A percentile compares a stretch with the other conserved stretches of the same genome.
Evolutionary conservation across 2,329 filamentous ascomycete species (phyloP).

Genomic region (Arthrobotrys musiformis): DNA sequence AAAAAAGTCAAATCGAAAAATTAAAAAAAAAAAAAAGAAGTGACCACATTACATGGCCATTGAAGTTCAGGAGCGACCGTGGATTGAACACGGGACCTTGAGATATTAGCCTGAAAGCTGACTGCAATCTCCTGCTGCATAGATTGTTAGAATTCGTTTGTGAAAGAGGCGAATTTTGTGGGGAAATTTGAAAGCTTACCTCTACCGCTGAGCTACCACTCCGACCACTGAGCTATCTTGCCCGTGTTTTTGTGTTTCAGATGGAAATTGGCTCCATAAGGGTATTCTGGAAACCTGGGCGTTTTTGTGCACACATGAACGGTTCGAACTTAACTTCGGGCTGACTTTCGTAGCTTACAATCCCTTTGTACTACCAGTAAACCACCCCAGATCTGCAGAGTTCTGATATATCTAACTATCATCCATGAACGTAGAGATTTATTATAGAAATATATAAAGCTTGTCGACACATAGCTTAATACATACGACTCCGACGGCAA

Average conservation of each 20-base stretch:
- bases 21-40: background rate
- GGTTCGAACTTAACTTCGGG: too few species aligned
- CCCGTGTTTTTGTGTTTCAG: background rate
- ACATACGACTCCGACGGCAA: too few species aligned
- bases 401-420: too few species aligned
- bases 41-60: too few species aligned
- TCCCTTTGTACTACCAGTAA: too few species aligned
- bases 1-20: background rate
- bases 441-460: too few species aligned
- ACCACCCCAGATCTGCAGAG: too few species aligned
- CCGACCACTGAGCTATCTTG: conserved; percentile 1
- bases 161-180: background rate
- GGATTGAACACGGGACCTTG: conserved; percentile 16
- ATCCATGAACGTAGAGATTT: too few species aligned
- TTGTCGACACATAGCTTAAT: too few species aligned
- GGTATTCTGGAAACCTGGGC: background rate
- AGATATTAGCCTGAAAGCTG: conserved; percentile 5
- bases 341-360: too few species aligned
- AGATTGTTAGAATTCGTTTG: background rate
- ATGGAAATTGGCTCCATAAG: background rate
- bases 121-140: conserved; percentile 32
- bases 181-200: background rate
- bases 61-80: background rate
- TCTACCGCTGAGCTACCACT: conserved; percentile 14
- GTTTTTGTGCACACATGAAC: background rate